phyloP scores from a whole-genome alignment of 768 basidiomycete species.

The Auriscalpium microsporum region DNA sequence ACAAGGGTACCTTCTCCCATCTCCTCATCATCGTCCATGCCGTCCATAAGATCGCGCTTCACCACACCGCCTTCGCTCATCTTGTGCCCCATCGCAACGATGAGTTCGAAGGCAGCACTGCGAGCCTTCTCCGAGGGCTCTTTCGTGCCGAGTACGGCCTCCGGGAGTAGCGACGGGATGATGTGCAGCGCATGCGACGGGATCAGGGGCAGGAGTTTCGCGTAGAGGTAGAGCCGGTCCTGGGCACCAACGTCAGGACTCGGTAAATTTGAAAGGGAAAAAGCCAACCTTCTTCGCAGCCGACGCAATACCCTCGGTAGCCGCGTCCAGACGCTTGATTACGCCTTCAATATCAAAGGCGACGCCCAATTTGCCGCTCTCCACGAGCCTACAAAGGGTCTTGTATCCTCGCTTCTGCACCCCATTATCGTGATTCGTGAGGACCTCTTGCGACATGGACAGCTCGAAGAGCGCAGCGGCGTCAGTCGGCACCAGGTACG shows the following conservation, averaged over 20 bases:
- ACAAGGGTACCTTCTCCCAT: constrained; percentile 26
- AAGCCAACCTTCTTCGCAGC: constrained; percentile 77
- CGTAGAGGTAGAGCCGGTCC: constrained; percentile 79
- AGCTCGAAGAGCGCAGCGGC: constrained; percentile 56
- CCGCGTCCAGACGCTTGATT: constrained; percentile 56
- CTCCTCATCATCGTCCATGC: constrained; percentile 69
- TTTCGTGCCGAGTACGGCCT: constrained; percentile 92
- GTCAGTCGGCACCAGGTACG: constrained; percentile 57
- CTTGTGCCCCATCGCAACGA: constrained; percentile 87
- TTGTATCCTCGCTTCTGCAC: constrained; percentile 96
- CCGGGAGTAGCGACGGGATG: constrained; percentile 84
- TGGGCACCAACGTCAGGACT: constrained; percentile 22
- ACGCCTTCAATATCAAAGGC: constrained; percentile 46
- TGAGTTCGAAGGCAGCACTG: constrained; percentile 79
- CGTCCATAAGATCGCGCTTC: constrained; percentile 65
- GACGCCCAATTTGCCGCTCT: constrained; percentile 42
- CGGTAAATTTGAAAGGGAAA: not conserved
- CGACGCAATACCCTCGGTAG: constrained; percentile 56
- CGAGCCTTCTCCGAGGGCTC: constrained; percentile 93
- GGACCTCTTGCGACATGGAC: constrained; percentile 58
- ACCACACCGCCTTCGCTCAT: constrained; percentile 85
- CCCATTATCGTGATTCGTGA: constrained; percentile 73
- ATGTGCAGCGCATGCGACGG: constrained; percentile 69
- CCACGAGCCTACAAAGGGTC: constrained; percentile 67
- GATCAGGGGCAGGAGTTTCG: constrained; percentile 58